Conservation (phyloP, 164 flowering plant genomes). For the Sextonia rubra region DNA sequence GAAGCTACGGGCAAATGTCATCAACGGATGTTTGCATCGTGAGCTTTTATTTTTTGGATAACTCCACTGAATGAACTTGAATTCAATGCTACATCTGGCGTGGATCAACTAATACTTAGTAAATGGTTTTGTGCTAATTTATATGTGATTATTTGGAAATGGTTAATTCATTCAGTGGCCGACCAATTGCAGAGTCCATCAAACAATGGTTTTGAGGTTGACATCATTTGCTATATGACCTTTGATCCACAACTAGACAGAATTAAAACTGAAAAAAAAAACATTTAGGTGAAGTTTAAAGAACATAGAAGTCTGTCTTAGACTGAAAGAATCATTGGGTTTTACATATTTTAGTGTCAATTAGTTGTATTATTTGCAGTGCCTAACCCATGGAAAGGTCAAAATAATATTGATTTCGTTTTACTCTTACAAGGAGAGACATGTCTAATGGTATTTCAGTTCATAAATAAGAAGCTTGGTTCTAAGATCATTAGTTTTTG, state of each 20-base stretch:
- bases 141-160: neutral
- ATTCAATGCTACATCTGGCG: too few relatives aligned
- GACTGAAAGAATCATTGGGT: too few relatives aligned
- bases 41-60: neutral
- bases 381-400: neutral
- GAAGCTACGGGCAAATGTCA: constrained; percentile 39
- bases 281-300: too few relatives aligned
- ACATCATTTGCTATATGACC: neutral
- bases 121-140: neutral
- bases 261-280: too few relatives aligned
- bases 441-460: neutral
- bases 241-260: neutral
- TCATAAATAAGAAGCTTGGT: neutral
- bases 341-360: too few relatives aligned
- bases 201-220: neutral
- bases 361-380: neutral
- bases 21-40: neutral
- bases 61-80: too few relatives aligned
- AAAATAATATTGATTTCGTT: too few relatives aligned
- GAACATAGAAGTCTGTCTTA: too few relatives aligned
- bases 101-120: too few relatives aligned
- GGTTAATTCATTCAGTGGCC: neutral
- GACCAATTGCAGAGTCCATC: neutral
- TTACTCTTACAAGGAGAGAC: neutral
- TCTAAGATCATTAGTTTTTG: neutral